Evolutionary conservation across 2,329 filamentous ascomycete genomes (phyloP).

Genomic region (Ophiocordyceps sinensis): DNA sequence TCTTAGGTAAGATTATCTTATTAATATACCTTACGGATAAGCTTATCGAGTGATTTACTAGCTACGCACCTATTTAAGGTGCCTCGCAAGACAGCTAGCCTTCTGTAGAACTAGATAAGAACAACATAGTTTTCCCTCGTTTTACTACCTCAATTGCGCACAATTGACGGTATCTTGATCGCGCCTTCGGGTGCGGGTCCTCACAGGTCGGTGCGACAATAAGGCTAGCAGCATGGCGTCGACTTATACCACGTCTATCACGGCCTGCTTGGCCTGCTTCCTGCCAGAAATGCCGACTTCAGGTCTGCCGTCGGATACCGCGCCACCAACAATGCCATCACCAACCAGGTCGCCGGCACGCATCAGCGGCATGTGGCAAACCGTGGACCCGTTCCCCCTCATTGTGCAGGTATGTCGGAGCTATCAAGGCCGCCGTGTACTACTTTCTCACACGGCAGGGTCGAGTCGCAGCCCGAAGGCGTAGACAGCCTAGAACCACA

Average conservation of each 20-base stretch:
- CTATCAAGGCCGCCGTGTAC: neutral
- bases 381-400: constrained; percentile 27
- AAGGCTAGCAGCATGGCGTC: constrained; percentile 60
- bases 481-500: constrained; percentile 63
- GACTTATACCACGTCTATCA: constrained; percentile 68
- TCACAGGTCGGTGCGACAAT: too few relatives aligned
- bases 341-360: constrained; percentile 66
- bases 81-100: too few relatives aligned
- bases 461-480: constrained; percentile 24
- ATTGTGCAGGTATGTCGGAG: constrained; percentile 23
- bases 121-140: too few relatives aligned
- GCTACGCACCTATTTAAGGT: too few relatives aligned
- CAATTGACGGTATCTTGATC: too few relatives aligned
- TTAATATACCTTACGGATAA: too few relatives aligned
- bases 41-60: too few relatives aligned
- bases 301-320: constrained; percentile 41
- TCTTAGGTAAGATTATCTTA: too few relatives aligned
- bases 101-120: too few relatives aligned
- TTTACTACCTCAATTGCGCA: too few relatives aligned
- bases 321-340: constrained; percentile 73
- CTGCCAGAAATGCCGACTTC: constrained; percentile 29
- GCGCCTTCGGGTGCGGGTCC: too few relatives aligned
- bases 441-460: neutral
- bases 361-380: constrained; percentile 52
- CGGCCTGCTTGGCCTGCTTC: constrained; percentile 53